These are phyloP conservation scores for Aspergillus nidulans DNA, from an alignment of 495 filamentous ascomycete genomes.

Conservation along the genomic window DNA sequence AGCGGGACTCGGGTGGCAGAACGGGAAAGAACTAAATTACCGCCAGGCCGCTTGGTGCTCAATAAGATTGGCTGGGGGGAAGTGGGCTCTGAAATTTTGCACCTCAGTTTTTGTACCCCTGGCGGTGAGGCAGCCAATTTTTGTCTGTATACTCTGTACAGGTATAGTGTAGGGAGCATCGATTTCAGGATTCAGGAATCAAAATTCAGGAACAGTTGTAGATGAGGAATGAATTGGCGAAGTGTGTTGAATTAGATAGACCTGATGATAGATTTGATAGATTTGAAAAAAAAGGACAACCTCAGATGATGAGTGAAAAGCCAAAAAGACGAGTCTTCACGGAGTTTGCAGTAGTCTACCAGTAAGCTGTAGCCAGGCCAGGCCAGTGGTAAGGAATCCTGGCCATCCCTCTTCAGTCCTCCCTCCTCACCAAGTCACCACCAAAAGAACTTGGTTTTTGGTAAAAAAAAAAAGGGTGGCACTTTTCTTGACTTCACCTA, in stretches of 20 bases:
- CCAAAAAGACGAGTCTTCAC: not conserved
- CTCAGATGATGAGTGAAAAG: not conserved
- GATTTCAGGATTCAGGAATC: not conserved
- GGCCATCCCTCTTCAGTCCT: not conserved
- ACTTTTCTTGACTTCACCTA: not conserved
- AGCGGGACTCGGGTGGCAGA: not conserved
- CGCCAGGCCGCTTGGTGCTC: not conserved
- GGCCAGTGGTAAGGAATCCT: conserved; percentile 10
- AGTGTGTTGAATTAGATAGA: not conserved
- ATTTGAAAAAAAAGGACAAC: not conserved
- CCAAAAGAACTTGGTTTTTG: not conserved
- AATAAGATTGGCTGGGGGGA: not conserved
- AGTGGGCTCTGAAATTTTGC: not conserved
- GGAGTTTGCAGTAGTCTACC: not conserved
- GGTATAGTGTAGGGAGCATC: too few relatives aligned
- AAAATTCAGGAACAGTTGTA: too few relatives aligned
- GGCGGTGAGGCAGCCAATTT: not conserved
- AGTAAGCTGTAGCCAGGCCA: not conserved
- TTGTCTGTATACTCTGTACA: too few relatives aligned
- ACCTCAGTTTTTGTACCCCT: not conserved
- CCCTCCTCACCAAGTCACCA: not conserved
- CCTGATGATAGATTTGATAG: not conserved
- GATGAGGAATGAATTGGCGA: not conserved
- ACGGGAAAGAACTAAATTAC: not conserved
- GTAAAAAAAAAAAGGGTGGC: conserved; percentile 1